These are phyloP conservation scores for Russula emetica DNA, from an alignment of 768 basidiomycete species.

Conservation along the genomic window DNA sequence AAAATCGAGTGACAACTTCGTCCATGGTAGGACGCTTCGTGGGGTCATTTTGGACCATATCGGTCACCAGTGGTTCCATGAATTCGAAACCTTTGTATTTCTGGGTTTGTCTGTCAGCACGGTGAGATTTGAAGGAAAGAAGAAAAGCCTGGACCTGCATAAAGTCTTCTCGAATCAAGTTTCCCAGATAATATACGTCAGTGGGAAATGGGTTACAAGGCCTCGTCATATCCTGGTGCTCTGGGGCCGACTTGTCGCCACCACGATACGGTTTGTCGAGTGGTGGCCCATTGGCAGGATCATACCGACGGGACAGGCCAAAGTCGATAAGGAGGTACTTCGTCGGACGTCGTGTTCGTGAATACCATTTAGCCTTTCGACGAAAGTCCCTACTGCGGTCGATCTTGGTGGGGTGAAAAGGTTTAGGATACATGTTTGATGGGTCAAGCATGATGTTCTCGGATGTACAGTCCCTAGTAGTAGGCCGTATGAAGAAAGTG, in stretches of 20 bases:
- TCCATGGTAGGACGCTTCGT: constrained; percentile 32
- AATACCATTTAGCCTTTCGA: constrained; percentile 10
- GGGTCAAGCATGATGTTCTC: constrained; percentile 23
- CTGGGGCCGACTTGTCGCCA: constrained; percentile 30
- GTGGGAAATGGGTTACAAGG: constrained; percentile 29
- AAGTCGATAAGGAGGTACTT: constrained; percentile 34
- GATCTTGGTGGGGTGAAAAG: constrained; percentile 15
- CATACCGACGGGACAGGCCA: constrained; percentile 30
- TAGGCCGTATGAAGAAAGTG: no score
- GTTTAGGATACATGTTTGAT: constrained; percentile 16
- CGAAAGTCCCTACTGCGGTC: constrained; percentile 8
- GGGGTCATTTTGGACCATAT: constrained; percentile 39
- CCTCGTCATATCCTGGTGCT: constrained; percentile 15
- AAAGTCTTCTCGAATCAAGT: constrained; percentile 24
- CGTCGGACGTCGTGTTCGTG: constrained; percentile 30
- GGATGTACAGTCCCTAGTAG: constrained; percentile 11
- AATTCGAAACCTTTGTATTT: constrained; percentile 1
- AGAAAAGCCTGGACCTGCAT: constrained; percentile 5
- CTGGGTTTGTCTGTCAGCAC: neutral
- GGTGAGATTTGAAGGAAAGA: no score
- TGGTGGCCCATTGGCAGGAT: constrained; percentile 1
- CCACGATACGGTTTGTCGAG: constrained; percentile 26
- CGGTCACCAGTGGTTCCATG: constrained; percentile 22
- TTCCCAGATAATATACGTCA: constrained; percentile 32
- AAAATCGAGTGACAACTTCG: constrained; percentile 34